Evolutionary conservation across 1,284 basidiomycete genomes (phyloP).

Genomic region (Rhodotorula mucilaginosa): DNA sequence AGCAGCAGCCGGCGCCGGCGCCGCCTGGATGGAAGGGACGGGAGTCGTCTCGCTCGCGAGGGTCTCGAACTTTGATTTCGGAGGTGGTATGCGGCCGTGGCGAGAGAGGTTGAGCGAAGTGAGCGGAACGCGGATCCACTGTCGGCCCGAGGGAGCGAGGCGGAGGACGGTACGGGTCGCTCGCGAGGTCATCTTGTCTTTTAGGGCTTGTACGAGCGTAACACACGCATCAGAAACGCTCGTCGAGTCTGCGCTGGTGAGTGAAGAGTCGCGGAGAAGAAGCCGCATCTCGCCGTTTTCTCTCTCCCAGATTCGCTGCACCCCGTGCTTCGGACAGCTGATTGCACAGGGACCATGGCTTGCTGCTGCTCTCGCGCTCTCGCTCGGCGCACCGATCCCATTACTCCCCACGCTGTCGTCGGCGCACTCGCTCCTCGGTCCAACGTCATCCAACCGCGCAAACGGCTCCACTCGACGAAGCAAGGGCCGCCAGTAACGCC

Average conservation of each 20-base stretch:
- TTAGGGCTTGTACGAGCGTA: too few species aligned
- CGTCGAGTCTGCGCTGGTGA: too few species aligned
- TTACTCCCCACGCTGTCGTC: too few species aligned
- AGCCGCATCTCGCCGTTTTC: too few species aligned
- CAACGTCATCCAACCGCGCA: too few species aligned
- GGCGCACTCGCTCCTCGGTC: too few species aligned
- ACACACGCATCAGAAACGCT: too few species aligned
- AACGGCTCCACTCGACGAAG: conserved; percentile 1
- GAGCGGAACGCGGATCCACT: background rate
- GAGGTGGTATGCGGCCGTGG: background rate
- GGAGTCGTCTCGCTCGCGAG: conserved; percentile 14
- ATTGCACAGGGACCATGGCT: background rate
- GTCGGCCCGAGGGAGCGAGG: background rate
- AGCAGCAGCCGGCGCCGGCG: background rate
- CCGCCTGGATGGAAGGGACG: conserved; percentile 4
- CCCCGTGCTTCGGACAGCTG: too few species aligned
- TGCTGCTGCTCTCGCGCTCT: background rate
- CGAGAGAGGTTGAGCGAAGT: conserved; percentile 11
- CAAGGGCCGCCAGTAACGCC: background rate
- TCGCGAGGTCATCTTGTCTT: background rate
- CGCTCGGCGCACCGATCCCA: too few species aligned
- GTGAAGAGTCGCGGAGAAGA: too few species aligned
- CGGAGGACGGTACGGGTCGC: background rate
- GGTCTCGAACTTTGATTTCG: background rate
- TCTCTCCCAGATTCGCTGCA: too few species aligned